A percentile compares a stretch with the other conserved stretches of the same genome.
Evolutionary conservation across 257 asterid genomes (phyloP).

Genomic region (Ilex asprella): DNA sequence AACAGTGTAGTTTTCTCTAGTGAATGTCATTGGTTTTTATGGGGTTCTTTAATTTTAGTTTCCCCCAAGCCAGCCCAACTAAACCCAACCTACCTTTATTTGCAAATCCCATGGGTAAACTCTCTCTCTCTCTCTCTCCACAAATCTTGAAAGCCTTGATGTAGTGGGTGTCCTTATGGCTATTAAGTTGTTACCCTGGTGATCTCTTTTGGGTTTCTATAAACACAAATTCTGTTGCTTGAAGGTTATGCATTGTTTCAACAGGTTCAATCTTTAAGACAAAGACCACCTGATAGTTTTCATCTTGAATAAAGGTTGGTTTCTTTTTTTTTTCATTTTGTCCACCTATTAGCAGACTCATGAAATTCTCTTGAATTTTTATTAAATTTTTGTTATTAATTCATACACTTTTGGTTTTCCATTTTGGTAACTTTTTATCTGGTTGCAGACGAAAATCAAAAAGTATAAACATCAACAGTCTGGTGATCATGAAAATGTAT

Average conservation of each 20-base stretch:
- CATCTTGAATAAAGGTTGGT: neutral
- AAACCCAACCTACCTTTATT: no score
- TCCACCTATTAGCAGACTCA: neutral
- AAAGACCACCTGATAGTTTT: neutral
- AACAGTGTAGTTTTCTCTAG: no score
- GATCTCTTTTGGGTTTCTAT: no score
- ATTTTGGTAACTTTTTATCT: constrained; percentile 14
- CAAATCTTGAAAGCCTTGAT: no score
- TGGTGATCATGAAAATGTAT: constrained; percentile 36
- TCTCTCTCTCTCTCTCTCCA: no score
- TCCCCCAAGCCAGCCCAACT: no score
- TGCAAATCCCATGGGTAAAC: no score
- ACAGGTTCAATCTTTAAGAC: neutral
- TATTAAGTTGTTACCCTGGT: neutral
- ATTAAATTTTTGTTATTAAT: neutral
- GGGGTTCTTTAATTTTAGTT: no score
- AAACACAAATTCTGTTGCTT: no score
- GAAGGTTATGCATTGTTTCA: neutral
- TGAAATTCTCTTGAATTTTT: neutral
- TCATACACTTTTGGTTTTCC: constrained; percentile 15
- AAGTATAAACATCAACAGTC: constrained; percentile 4
- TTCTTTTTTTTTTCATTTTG: neutral
- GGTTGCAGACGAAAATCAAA: constrained; percentile 16
- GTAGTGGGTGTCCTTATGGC: no score
- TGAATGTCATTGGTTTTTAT: no score